A percentile compares a stretch with the other conserved stretches of the same genome.
Conservation (phyloP, 768 basidiomycete species). For the Mycena chlorophos region DNA sequence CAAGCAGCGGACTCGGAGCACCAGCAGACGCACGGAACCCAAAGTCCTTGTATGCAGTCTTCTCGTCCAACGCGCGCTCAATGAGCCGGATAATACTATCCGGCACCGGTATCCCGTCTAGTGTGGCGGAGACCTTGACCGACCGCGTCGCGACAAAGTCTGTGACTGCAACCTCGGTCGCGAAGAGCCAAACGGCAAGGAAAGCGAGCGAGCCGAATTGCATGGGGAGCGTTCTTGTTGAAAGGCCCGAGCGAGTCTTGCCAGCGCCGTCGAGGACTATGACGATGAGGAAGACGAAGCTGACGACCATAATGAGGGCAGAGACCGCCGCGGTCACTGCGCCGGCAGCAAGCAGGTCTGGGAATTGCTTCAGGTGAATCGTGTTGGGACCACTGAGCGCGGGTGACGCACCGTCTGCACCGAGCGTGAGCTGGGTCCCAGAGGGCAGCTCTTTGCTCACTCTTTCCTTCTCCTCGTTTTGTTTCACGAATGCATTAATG, state of each 20-base stretch:
- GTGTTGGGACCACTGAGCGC: background rate
- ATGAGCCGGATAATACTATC: constrained; percentile 35
- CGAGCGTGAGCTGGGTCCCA: constrained; percentile 36
- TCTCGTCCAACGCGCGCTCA: constrained; percentile 39
- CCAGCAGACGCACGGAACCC: constrained; percentile 44
- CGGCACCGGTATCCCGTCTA: constrained; percentile 40
- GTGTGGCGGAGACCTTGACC: constrained; percentile 45
- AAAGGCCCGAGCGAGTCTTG: constrained; percentile 19
- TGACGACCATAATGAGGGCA: constrained; percentile 34
- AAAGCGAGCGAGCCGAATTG: constrained; percentile 43
- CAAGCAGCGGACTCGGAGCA: background rate
- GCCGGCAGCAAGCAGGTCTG: constrained; percentile 44
- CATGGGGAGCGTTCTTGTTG: constrained; percentile 31
- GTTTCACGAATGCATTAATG: constrained; percentile 43
- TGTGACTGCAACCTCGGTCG: constrained; percentile 48
- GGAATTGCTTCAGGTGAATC: background rate
- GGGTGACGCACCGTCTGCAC: constrained; percentile 35
- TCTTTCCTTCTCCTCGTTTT: constrained; percentile 37
- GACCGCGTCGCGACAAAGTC: constrained; percentile 45
- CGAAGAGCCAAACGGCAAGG: constrained; percentile 48
- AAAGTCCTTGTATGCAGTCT: constrained; percentile 45
- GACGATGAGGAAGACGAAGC: constrained; percentile 27
- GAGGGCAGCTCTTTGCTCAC: constrained; percentile 34
- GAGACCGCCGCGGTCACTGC: constrained; percentile 37
- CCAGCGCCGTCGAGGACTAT: constrained; percentile 26